A percentile compares a stretch with the other conserved stretches of the same genome.
Conservation (phyloP, 1,139 yeast species). For the Arxiozyma bovina region DNA sequence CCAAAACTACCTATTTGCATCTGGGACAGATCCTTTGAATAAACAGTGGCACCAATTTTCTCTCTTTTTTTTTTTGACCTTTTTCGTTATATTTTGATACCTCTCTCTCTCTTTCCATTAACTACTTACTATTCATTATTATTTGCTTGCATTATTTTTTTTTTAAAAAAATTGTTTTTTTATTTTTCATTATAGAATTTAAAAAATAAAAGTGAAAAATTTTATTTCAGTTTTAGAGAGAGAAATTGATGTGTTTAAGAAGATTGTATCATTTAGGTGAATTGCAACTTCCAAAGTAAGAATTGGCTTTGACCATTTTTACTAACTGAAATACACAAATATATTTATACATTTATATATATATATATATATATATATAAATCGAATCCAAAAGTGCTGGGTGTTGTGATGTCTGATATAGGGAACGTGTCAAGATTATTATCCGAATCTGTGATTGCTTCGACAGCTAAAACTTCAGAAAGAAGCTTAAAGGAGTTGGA, state of each 20-base stretch:
- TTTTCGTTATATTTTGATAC: not conserved
- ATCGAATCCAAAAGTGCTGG: not conserved
- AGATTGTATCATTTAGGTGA: not conserved
- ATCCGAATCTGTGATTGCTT: conserved; percentile 35
- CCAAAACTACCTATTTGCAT: not conserved
- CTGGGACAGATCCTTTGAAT: not conserved
- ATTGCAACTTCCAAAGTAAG: no score
- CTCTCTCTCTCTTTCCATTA: not conserved
- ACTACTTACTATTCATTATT: no score
- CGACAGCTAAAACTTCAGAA: conserved; percentile 54
- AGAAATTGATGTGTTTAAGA: not conserved
- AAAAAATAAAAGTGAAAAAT: not conserved
- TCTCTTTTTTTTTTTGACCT: not conserved
- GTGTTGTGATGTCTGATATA: conserved; percentile 30
- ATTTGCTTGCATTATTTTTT: no score
- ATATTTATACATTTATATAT: not conserved
- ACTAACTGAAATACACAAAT: not conserved
- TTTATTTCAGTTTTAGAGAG: not conserved
- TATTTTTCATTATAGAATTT: not conserved
- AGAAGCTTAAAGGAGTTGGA: conserved; percentile 53
- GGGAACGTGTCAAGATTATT: conserved; percentile 31
- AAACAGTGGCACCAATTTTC: not conserved
- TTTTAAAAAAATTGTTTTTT: not conserved
- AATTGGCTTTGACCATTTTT: not conserved
- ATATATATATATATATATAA: not conserved